These are phyloP conservation scores for Scutellaria barbata DNA, from an alignment of 257 asterid species.

Conservation along the genomic window DNA sequence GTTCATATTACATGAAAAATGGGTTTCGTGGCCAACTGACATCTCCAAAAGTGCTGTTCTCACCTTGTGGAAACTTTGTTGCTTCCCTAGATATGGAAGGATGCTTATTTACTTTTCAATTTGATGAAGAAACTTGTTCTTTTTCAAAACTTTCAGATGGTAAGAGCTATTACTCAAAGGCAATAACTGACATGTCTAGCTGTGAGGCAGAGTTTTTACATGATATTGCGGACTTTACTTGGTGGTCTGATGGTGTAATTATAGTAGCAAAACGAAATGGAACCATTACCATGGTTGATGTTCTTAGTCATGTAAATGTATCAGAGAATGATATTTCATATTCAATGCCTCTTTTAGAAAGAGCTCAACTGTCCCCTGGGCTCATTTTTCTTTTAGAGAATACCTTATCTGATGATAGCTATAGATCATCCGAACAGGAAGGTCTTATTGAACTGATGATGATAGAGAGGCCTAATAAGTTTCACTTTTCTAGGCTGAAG, in stretches of 20 bases:
- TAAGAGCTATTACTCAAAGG: conserved; percentile 43
- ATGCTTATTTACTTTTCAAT: conserved; percentile 62
- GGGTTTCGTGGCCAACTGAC: conserved; percentile 51
- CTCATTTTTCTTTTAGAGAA: conserved; percentile 73
- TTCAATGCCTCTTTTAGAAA: conserved; percentile 75
- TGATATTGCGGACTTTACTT: conserved; percentile 74
- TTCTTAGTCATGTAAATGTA: conserved; percentile 47
- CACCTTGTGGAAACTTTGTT: conserved; percentile 68
- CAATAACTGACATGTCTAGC: conserved; percentile 42
- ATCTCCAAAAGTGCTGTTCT: conserved; percentile 77
- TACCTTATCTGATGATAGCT: conserved; percentile 46
- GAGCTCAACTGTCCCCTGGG: conserved; percentile 67
- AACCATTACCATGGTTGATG: conserved; percentile 62
- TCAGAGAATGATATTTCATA: conserved; percentile 57
- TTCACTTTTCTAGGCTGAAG: conserved; percentile 54
- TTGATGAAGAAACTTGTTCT: conserved; percentile 59
- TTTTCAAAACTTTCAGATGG: conserved; percentile 49
- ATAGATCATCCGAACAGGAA: conserved; percentile 47
- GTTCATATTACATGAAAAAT: conserved; percentile 56
- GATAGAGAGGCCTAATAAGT: conserved; percentile 42
- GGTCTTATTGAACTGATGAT: conserved; percentile 47
- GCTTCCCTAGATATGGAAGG: conserved; percentile 81
- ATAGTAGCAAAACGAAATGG: conserved; percentile 68
- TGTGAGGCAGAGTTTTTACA: conserved; percentile 42
- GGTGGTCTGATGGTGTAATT: conserved; percentile 91